Conservation (phyloP, 768 basidiomycete genomes). For the Sporobolomyces phaffii region DNA sequence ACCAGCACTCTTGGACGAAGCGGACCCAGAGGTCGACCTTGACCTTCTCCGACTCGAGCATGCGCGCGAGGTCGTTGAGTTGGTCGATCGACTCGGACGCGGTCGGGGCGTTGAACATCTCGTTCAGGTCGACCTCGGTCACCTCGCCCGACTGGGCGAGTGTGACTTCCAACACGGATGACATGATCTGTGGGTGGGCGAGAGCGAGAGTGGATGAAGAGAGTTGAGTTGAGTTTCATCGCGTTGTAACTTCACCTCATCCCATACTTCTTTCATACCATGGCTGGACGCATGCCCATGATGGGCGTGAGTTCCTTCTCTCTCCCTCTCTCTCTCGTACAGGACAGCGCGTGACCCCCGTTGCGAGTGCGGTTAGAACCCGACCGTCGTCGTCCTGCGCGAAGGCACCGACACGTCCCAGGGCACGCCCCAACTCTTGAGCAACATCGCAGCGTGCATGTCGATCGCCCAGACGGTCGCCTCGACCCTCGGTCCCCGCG, state of each 20-base stretch:
- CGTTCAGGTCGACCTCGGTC: conserved; percentile 81
- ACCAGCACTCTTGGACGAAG: conserved; percentile 46
- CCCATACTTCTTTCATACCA: too few species aligned
- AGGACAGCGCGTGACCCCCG: not conserved
- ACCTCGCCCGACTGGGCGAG: conserved; percentile 54
- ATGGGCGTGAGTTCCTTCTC: conserved; percentile 28
- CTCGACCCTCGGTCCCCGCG: conserved; percentile 91
- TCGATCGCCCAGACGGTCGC: conserved; percentile 86
- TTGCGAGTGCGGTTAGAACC: too few species aligned
- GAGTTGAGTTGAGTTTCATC: not conserved
- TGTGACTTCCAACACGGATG: conserved; percentile 20
- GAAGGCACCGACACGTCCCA: conserved; percentile 40
- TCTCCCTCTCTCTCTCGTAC: not conserved
- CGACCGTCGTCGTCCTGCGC: conserved; percentile 36
- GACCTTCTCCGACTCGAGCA: conserved; percentile 67
- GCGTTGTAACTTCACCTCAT: not conserved
- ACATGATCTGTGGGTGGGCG: not conserved
- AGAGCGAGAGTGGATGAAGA: not conserved
- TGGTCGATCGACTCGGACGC: conserved; percentile 51
- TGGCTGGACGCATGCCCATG: conserved; percentile 38
- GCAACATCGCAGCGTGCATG: conserved; percentile 93
- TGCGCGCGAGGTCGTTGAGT: conserved; percentile 50
- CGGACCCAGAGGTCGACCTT: conserved; percentile 62
- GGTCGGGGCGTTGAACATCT: conserved; percentile 70
- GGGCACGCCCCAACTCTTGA: conserved; percentile 61